phyloP scores from a whole-genome alignment of 768 basidiomycete genomes.

The Suillus decipiens region DNA sequence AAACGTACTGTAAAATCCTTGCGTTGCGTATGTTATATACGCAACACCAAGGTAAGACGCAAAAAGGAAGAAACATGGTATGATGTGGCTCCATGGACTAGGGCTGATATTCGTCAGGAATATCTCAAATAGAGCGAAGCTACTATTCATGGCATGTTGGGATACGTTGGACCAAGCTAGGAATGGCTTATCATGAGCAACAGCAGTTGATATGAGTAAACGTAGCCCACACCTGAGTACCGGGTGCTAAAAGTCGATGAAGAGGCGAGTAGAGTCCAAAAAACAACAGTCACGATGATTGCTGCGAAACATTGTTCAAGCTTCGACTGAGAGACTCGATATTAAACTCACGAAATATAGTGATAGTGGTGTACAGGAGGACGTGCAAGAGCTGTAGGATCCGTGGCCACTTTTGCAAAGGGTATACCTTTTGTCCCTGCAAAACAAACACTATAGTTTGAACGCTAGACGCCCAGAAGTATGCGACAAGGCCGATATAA shows the following conservation, averaged over 20 bases:
- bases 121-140: conserved; percentile 59
- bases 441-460: conserved; percentile 51
- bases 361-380: conserved; percentile 49
- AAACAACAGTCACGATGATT: conserved; percentile 63
- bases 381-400: conserved; percentile 58
- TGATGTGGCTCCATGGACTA: conserved; percentile 52
- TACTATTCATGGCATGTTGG: conserved; percentile 59
- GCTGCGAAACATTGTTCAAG: conserved; percentile 38
- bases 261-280: conserved; percentile 55
- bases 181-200: conserved; percentile 2
- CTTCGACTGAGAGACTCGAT: neutral
- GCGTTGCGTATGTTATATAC: conserved; percentile 62
- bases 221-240: conserved; percentile 38
- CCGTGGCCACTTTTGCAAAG: conserved; percentile 60
- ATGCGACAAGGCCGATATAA: conserved; percentile 61
- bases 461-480: conserved; percentile 58
- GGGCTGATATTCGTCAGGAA: conserved; percentile 53
- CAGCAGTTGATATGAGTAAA: neutral
- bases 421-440: conserved; percentile 41
- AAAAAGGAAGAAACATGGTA: conserved; percentile 49
- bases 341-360: conserved; percentile 55
- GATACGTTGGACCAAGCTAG: conserved; percentile 62
- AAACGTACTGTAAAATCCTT: conserved; percentile 64
- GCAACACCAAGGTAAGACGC: conserved; percentile 63
- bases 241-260: conserved; percentile 40